Evolutionary conservation across 306 rosid species (phyloP).

Genomic region (Rosa chinensis): DNA sequence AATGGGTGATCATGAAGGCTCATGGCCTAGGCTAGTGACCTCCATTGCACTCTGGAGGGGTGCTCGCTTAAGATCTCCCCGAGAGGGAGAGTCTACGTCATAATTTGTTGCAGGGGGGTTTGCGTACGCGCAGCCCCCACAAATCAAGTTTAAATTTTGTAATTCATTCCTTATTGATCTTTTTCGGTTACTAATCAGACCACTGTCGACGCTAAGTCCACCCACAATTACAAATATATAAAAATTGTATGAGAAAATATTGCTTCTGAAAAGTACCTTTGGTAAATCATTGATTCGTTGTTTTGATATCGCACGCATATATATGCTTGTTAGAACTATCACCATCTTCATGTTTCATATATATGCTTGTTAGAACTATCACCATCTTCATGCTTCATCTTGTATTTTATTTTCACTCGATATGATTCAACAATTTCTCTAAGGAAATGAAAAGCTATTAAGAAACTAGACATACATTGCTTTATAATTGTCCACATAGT

Average conservation of each 20-base stretch:
- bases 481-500: not conserved
- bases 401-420: not conserved
- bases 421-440: not conserved
- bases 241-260: not conserved
- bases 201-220: no score
- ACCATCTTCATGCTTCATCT: not conserved
- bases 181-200: no score
- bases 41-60: slow-evolving; percentile 48
- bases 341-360: not conserved
- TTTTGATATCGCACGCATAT: not conserved
- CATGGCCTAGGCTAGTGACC: slow-evolving; percentile 43
- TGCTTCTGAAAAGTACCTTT: not conserved
- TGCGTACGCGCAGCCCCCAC: not conserved
- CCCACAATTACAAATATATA: not conserved
- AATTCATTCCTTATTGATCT: no score
- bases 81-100: not conserved
- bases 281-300: not conserved
- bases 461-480: not conserved
- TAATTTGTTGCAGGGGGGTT: not conserved
- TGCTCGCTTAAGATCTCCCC: slow-evolving; percentile 33
- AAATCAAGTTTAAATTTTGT: not conserved
- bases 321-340: not conserved
- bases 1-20: slow-evolving; percentile 34
- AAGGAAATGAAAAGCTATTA: not conserved
- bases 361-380: not conserved